Evolutionary conservation across 2,329 filamentous ascomycete genomes (phyloP).

Genomic region (Taxawa tesnikishii): DNA sequence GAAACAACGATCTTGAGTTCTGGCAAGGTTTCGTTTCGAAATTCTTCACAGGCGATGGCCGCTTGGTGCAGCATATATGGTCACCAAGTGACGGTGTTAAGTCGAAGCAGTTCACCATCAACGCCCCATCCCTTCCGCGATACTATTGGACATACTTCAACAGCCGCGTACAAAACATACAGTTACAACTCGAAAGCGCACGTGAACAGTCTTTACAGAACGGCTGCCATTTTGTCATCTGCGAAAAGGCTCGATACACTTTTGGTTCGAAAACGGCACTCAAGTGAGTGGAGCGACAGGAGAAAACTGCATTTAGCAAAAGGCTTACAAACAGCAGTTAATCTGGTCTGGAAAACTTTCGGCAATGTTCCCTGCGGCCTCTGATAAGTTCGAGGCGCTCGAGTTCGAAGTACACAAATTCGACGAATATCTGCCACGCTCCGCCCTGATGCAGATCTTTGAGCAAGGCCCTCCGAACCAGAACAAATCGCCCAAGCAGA

Average conservation of each 20-base stretch:
- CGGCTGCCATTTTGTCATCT: conserved; percentile 63
- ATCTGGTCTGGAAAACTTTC: conserved; percentile 66
- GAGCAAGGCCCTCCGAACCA: conserved; percentile 37
- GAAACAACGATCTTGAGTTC: conserved; percentile 54
- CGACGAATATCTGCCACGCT: conserved; percentile 73
- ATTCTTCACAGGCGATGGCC: conserved; percentile 69
- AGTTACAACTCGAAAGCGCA: conserved; percentile 67
- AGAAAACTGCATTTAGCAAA: conserved; percentile 7
- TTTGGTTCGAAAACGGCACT: conserved; percentile 81
- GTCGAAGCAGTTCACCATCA: conserved; percentile 9
- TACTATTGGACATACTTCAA: conserved; percentile 87
- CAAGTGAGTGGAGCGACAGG: conserved; percentile 50
- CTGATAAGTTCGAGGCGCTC: conserved; percentile 68
- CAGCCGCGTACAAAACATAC: conserved; percentile 74
- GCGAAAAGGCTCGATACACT: conserved; percentile 64
- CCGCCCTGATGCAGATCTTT: conserved; percentile 36
- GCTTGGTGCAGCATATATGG: conserved; percentile 61
- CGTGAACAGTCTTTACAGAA: conserved; percentile 45
- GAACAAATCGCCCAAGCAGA: conserved; percentile 38
- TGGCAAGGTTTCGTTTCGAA: conserved; percentile 71
- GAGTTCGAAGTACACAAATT: conserved; percentile 68
- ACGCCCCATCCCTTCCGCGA: conserved; percentile 56
- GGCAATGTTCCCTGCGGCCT: conserved; percentile 62
- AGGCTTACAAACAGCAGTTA: conserved; percentile 39
- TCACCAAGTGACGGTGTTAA: conserved; percentile 33